These are phyloP conservation scores for Heterobasidion annosum DNA, from an alignment of 1,284 basidiomycete genomes.

Conservation along the genomic window DNA sequence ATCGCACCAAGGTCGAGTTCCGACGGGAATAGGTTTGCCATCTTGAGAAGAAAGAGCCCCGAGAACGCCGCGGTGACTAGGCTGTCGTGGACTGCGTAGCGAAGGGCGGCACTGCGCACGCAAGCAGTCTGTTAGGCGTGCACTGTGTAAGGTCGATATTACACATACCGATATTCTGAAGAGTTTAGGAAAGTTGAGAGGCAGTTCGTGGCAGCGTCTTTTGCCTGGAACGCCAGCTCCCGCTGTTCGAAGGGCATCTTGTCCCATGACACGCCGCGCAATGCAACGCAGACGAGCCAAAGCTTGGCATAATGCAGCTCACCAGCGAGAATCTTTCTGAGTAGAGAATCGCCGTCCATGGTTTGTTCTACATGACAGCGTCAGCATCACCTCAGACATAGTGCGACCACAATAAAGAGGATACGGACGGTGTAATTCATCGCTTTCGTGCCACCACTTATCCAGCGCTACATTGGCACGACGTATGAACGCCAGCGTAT, in stretches of 20 bases:
- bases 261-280: constrained; percentile 88
- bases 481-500: constrained; percentile 78
- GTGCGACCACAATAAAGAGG: background rate
- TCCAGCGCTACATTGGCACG: constrained; percentile 79
- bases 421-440: constrained; percentile 65
- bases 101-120: constrained; percentile 53
- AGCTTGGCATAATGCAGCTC: constrained; percentile 89
- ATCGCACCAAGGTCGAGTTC: constrained; percentile 73
- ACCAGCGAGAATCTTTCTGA: constrained; percentile 79
- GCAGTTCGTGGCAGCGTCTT: constrained; percentile 83
- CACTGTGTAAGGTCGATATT: background rate
- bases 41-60: constrained; percentile 87
- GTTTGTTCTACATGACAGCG: constrained; percentile 41
- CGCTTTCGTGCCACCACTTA: constrained; percentile 85
- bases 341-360: constrained; percentile 77
- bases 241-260: constrained; percentile 92
- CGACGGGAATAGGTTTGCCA: constrained; percentile 77
- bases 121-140: constrained; percentile 2
- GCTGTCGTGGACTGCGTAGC: constrained; percentile 89
- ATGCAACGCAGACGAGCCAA: constrained; percentile 88
- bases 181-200: constrained; percentile 75
- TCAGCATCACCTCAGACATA: constrained; percentile 1
- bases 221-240: constrained; percentile 89
- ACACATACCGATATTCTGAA: constrained; percentile 59
- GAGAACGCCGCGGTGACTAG: constrained; percentile 90